Conservation (phyloP, 2,329 filamentous ascomycete species). For the Fusarium sp. region DNA sequence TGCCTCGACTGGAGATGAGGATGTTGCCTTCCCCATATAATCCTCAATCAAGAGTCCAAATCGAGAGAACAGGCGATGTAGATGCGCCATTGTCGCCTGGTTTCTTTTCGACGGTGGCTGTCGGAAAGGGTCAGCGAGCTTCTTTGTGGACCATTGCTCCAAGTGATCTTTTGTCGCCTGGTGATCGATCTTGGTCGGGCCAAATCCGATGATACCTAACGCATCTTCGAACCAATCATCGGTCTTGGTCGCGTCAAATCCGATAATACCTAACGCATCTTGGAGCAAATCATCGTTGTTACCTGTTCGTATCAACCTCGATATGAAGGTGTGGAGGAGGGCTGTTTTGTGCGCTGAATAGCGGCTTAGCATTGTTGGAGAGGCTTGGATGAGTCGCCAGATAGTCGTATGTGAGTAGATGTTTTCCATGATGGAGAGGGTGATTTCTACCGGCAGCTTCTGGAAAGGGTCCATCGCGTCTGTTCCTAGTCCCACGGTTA, state of each 20-base stretch:
- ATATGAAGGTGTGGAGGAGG: not conserved
- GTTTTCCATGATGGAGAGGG: not conserved
- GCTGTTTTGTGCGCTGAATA: accelerated
- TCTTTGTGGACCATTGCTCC: no score
- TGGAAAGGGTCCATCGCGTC: not conserved
- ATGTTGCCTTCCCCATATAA: conserved; percentile 30
- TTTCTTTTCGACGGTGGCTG: no score
- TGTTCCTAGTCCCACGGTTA: accelerated
- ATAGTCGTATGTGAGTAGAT: not conserved
- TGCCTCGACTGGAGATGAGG: not conserved
- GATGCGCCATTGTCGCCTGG: no score
- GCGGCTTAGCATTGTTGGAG: not conserved
- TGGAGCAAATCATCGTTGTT: not conserved
- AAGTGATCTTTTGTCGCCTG: no score
- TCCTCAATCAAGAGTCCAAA: conserved; percentile 28
- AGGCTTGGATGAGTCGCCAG: not conserved
- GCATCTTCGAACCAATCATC: no score
- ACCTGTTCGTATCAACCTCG: not conserved
- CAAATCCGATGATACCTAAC: no score
- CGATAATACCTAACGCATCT: conserved; percentile 1
- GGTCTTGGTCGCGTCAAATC: not conserved
- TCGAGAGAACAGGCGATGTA: not conserved
- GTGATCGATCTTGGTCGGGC: no score
- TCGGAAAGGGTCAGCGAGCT: no score
- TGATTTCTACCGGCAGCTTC: not conserved